A percentile compares a stretch with the other conserved stretches of the same genome.
Evolutionary conservation across 768 basidiomycete species (phyloP).

Genomic region (Termitomyces sp.): DNA sequence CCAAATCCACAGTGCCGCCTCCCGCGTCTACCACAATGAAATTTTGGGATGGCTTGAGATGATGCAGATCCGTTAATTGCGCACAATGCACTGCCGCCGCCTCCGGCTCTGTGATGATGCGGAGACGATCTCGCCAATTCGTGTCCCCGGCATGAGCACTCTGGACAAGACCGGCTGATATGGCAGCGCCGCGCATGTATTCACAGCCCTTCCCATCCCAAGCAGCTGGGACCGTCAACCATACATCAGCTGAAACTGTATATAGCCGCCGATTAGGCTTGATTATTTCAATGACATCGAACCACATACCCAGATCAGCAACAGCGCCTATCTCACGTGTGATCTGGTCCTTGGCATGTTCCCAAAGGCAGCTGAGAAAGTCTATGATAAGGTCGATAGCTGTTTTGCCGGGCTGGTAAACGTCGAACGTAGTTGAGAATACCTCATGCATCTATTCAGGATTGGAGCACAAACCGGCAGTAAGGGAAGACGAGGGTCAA

Average conservation of each 20-base stretch:
- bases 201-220: conserved; percentile 87
- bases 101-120: conserved; percentile 80
- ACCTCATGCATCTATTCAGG: neutral
- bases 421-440: conserved; percentile 8
- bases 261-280: conserved; percentile 9
- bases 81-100: conserved; percentile 92
- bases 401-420: conserved; percentile 61
- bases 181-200: conserved; percentile 82
- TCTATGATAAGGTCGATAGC: conserved; percentile 79
- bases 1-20: conserved; percentile 64
- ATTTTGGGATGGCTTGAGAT: conserved; percentile 73
- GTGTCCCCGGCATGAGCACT: conserved; percentile 64
- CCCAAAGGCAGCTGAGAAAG: conserved; percentile 80
- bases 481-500: conserved; percentile 76
- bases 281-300: neutral
- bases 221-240: conserved; percentile 85
- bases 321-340: conserved; percentile 84
- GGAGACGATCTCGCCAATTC: conserved; percentile 75
- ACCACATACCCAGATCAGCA: conserved; percentile 73
- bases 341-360: conserved; percentile 82
- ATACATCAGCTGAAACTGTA: conserved; percentile 77
- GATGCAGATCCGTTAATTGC: conserved; percentile 74
- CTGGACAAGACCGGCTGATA: conserved; percentile 75
- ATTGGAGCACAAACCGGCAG: conserved; percentile 57
- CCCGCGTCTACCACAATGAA: conserved; percentile 93